phyloP scores from a whole-genome alignment of 2,329 filamentous ascomycete genomes.

The Xylariaceae sp. region DNA sequence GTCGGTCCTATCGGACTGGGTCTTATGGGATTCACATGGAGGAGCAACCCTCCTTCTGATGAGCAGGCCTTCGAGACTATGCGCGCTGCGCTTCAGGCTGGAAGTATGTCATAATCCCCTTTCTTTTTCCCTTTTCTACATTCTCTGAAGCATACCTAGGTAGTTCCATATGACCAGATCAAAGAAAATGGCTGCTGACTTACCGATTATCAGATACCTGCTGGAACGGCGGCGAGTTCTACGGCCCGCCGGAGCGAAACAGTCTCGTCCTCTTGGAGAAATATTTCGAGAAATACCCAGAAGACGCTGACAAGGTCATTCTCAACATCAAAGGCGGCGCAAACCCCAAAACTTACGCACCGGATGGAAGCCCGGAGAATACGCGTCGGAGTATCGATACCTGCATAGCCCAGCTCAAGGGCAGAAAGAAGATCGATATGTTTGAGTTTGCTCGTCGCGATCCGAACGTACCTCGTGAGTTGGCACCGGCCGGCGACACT shows the following conservation, averaged over 20 bases:
- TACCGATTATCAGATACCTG: slow-evolving; percentile 27
- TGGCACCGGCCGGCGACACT: neutral
- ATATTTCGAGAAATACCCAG: slow-evolving; percentile 54
- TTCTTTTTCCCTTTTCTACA: neutral
- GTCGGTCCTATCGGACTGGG: slow-evolving; percentile 25
- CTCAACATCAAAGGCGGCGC: slow-evolving; percentile 53
- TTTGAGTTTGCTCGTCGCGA: slow-evolving; percentile 51
- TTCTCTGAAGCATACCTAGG: no score
- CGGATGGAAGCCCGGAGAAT: slow-evolving; percentile 46
- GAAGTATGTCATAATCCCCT: neutral
- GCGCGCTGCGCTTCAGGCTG: slow-evolving; percentile 45
- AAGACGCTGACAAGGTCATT: slow-evolving; percentile 52
- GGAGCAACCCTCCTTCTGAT: slow-evolving; percentile 24
- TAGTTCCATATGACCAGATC: no score
- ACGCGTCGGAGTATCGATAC: slow-evolving; percentile 49
- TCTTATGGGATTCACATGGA: slow-evolving; percentile 31
- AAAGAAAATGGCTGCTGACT: no score
- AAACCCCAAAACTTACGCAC: slow-evolving; percentile 26
- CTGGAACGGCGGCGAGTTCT: slow-evolving; percentile 56
- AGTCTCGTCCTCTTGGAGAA: slow-evolving; percentile 46
- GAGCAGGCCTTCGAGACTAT: slow-evolving; percentile 45
- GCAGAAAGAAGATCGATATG: slow-evolving; percentile 49
- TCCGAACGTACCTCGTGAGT: slow-evolving; percentile 28
- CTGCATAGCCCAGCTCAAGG: slow-evolving; percentile 38
- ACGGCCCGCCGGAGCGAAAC: slow-evolving; percentile 48